Evolutionary conservation across 495 filamentous ascomycete genomes (phyloP).

Genomic region (Patellaria atrata): DNA sequence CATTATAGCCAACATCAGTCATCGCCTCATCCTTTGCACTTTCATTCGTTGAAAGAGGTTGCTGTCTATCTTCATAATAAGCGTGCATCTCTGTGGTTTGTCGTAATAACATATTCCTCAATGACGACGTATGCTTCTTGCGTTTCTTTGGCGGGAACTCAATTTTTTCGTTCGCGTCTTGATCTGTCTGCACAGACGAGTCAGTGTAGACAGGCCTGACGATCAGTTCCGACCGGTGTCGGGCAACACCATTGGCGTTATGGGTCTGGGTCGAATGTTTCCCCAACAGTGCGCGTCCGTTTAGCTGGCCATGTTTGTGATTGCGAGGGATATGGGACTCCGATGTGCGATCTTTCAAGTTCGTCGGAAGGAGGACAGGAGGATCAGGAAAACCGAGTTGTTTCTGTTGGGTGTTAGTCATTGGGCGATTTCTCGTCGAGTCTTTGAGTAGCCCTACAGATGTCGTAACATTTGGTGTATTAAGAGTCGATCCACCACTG

Average conservation of each 20-base stretch:
- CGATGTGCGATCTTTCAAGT: slow-evolving; percentile 9
- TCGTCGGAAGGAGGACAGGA: slow-evolving; percentile 8
- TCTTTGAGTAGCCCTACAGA: slow-evolving; percentile 22
- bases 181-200: slow-evolving; percentile 17
- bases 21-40: slow-evolving; percentile 12
- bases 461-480: slow-evolving; percentile 23
- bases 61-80: slow-evolving; percentile 10
- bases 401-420: slow-evolving; percentile 17
- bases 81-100: slow-evolving; percentile 2
- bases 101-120: neutral
- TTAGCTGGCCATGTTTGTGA: too few relatives aligned
- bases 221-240: slow-evolving; percentile 7
- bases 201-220: slow-evolving; percentile 15
- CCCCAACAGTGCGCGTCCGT: too few relatives aligned
- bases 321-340: slow-evolving; percentile 14
- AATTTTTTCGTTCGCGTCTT: neutral
- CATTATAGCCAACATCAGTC: slow-evolving; percentile 1
- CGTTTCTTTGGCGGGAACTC: neutral
- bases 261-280: slow-evolving; percentile 6
- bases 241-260: neutral
- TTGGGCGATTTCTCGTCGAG: slow-evolving; percentile 1
- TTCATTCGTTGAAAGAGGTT: slow-evolving; percentile 11
- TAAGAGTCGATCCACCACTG: slow-evolving; percentile 40
- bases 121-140: neutral
- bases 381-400: slow-evolving; percentile 22